Conservation (phyloP, 306 rosid species). For the Pyrus betulifolia region DNA sequence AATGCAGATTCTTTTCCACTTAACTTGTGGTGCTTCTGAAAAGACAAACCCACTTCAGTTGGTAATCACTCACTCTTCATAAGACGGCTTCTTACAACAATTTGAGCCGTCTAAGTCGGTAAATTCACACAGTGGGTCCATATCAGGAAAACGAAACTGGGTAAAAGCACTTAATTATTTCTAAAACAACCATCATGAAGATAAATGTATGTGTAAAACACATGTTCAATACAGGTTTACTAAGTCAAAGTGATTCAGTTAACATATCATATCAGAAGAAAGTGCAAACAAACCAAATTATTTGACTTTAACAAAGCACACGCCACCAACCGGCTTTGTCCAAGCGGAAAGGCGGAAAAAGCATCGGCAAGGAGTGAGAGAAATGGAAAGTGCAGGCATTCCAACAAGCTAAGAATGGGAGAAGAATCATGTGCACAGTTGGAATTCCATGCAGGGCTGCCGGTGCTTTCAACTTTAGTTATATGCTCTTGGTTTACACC, state of each 20-base stretch:
- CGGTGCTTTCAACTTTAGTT: constrained; percentile 6
- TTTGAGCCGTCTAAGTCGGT: background rate
- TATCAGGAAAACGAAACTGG: background rate
- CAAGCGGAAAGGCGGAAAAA: background rate
- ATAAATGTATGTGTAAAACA: background rate
- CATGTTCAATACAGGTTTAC: background rate
- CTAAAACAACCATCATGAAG: background rate
- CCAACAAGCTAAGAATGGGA: background rate
- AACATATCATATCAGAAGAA: background rate
- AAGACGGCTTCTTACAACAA: background rate
- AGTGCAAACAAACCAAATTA: background rate
- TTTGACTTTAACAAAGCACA: background rate
- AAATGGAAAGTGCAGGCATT: constrained; percentile 1
- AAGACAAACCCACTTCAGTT: background rate
- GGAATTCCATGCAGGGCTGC: constrained; percentile 6
- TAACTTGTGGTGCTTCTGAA: background rate
- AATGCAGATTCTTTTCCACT: background rate
- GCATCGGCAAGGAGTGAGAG: background rate
- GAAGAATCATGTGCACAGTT: constrained; percentile 9
- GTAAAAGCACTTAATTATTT: background rate
- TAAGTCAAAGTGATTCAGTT: background rate
- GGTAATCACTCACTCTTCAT: background rate
- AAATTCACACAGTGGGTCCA: background rate
- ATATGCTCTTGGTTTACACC: constrained; percentile 11
- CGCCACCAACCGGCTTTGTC: constrained; percentile 4